Conservation (phyloP, 371 early-diverging fungal species). For the Parasitella parasitica region DNA sequence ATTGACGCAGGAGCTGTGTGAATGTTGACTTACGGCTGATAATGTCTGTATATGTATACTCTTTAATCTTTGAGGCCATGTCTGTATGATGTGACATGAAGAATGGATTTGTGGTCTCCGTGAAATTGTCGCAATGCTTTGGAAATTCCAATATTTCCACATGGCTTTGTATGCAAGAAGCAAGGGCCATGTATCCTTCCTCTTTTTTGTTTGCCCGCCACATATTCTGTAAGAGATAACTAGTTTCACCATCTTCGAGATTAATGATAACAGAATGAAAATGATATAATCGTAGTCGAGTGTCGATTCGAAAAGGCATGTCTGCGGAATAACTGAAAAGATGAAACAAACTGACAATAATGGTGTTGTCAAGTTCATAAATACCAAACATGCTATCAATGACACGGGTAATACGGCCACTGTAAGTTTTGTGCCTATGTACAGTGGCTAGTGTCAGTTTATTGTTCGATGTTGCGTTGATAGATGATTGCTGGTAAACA, state of each 20-base stretch:
- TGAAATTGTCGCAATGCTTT: background rate
- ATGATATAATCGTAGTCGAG: constrained; percentile 14
- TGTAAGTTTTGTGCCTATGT: background rate
- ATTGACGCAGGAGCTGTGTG: constrained; percentile 1
- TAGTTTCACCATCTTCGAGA: background rate
- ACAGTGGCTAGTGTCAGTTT: background rate
- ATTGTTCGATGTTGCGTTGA: background rate
- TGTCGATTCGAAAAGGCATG: constrained; percentile 23
- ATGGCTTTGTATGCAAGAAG: constrained; percentile 21
- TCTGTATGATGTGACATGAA: background rate
- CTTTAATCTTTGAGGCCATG: background rate
- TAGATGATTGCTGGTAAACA: too few species aligned
- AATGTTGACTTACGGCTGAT: background rate
- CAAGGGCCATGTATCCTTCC: background rate
- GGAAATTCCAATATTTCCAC: constrained; percentile 2
- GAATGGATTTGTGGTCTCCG: background rate
- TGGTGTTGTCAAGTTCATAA: constrained; percentile 27
- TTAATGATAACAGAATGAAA: constrained; percentile 13
- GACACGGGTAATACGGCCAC: constrained; percentile 27
- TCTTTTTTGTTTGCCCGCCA: background rate
- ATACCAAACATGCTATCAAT: constrained; percentile 33
- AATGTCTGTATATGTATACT: background rate
- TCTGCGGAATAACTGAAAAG: constrained; percentile 5
- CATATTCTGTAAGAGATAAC: background rate
- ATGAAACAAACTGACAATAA: constrained; percentile 25